phyloP scores from a whole-genome alignment of 2,329 filamentous ascomycete genomes.

The Corniculantispora saksenae region DNA sequence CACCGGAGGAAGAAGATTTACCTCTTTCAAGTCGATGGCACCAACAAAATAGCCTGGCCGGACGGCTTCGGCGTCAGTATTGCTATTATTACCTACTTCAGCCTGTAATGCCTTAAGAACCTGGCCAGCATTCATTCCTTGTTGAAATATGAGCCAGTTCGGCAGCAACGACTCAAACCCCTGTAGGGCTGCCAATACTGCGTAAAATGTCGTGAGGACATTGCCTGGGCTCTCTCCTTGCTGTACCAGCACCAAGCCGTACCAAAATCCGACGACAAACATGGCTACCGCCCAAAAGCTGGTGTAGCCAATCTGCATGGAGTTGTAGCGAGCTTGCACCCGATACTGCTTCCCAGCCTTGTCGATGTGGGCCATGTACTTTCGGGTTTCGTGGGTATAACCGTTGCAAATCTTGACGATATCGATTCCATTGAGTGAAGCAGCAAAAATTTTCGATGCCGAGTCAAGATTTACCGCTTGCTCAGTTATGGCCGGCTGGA shows the following conservation, averaged over 20 bases:
- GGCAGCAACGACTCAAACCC: constrained; percentile 73
- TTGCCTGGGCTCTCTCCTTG: constrained; percentile 62
- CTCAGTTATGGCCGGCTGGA: constrained; percentile 65
- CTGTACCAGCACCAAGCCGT: constrained; percentile 70
- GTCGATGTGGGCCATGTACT: constrained; percentile 61
- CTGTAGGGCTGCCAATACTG: constrained; percentile 74
- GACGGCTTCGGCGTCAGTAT: constrained; percentile 15
- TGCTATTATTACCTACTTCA: constrained; percentile 25
- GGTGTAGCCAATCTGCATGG: constrained; percentile 71
- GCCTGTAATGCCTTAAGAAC: constrained; percentile 54
- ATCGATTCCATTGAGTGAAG: constrained; percentile 73
- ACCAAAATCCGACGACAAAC: constrained; percentile 91
- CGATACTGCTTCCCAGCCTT: constrained; percentile 64
- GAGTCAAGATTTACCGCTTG: constrained; percentile 69
- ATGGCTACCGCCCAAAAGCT: constrained; percentile 74
- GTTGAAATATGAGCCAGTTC: constrained; percentile 74
- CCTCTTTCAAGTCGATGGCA: constrained; percentile 68
- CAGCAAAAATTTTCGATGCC: constrained; percentile 71
- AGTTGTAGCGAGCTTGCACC: constrained; percentile 67
- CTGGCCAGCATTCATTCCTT: constrained; percentile 73
- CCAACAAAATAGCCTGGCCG: constrained; percentile 56
- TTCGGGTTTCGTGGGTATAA: constrained; percentile 65
- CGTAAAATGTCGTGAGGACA: constrained; percentile 83
- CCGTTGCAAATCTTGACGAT: constrained; percentile 86
- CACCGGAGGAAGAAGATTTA: constrained; percentile 38